phyloP scores from a whole-genome alignment of 2,329 filamentous ascomycete genomes.

The Sporothrix humicola region DNA sequence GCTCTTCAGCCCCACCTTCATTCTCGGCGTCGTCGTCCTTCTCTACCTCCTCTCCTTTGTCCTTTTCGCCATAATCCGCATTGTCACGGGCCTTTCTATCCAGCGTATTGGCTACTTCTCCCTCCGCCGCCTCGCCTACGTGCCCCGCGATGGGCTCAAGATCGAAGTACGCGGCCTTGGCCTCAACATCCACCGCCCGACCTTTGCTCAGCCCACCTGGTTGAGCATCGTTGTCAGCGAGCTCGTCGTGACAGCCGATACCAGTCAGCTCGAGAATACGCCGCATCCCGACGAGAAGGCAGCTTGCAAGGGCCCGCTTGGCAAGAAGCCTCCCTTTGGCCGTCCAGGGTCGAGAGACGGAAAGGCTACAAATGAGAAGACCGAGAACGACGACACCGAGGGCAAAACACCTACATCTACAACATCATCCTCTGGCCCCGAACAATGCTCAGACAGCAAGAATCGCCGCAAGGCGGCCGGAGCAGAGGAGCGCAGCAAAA shows the following conservation, averaged over 20 bases:
- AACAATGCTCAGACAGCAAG: conserved; percentile 3
- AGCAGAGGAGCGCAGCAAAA: conserved; percentile 63
- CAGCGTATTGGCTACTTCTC: conserved; percentile 94
- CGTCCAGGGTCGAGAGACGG: no score
- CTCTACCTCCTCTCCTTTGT: conserved; percentile 92
- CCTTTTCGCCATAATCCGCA: conserved; percentile 88
- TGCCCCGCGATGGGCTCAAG: conserved; percentile 83
- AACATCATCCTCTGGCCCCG: background rate
- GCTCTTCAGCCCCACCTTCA: conserved; percentile 75
- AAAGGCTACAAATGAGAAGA: background rate
- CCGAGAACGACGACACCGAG: conserved; percentile 8
- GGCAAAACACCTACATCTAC: background rate
- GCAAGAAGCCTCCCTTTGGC: conserved; percentile 5
- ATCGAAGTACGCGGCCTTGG: conserved; percentile 90
- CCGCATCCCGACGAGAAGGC: conserved; percentile 47
- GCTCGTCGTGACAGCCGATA: conserved; percentile 80
- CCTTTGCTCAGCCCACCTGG: conserved; percentile 97
- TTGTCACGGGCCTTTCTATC: conserved; percentile 92
- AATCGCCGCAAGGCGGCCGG: conserved; percentile 13
- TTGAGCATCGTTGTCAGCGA: conserved; percentile 88
- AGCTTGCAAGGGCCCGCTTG: conserved; percentile 37
- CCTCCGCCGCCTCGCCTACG: conserved; percentile 86
- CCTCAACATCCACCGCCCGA: conserved; percentile 86
- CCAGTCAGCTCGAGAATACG: conserved; percentile 65
- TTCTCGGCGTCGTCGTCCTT: conserved; percentile 83